Evolutionary conservation across 768 basidiomycete genomes (phyloP).

Genomic region (Dentipellis sp.): DNA sequence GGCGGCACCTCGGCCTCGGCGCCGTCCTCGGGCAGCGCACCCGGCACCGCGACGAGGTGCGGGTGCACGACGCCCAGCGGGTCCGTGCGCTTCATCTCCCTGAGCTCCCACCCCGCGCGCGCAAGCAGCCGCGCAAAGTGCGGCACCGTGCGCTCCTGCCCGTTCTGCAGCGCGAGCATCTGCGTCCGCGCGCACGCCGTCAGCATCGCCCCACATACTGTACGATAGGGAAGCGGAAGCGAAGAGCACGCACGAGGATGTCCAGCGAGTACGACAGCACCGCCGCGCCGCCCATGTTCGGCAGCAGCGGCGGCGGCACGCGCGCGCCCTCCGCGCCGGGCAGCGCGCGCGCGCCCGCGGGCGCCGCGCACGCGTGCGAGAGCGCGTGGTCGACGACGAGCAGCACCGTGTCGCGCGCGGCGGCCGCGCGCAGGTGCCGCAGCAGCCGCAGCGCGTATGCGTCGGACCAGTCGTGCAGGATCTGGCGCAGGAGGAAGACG

Average conservation of each 20-base stretch:
- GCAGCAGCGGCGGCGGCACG: background rate
- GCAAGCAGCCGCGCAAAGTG: slow-evolving; percentile 23
- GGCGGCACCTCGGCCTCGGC: background rate
- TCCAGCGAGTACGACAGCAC: background rate
- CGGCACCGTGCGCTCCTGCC: slow-evolving; percentile 28
- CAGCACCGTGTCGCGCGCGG: slow-evolving; percentile 26
- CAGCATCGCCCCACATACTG: background rate
- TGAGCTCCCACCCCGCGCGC: slow-evolving; percentile 26
- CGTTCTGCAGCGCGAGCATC: slow-evolving; percentile 33
- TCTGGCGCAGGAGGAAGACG: slow-evolving; percentile 22
- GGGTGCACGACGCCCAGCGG: background rate
- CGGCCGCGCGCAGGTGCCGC: slow-evolving; percentile 18
- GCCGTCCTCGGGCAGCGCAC: background rate
- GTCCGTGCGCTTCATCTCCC: background rate
- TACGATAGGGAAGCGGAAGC: background rate
- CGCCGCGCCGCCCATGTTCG: background rate
- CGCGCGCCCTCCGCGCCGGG: background rate
- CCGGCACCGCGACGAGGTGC: background rate
- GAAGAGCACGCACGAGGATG: background rate
- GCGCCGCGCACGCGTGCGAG: background rate
- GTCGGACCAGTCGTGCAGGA: slow-evolving; percentile 27
- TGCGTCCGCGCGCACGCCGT: slow-evolving; percentile 8
- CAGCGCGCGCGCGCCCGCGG: background rate
- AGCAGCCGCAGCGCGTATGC: slow-evolving; percentile 16
- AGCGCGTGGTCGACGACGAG: slow-evolving; percentile 25